Evolutionary conservation across 2,329 filamentous ascomycete genomes (phyloP), one percentile per base, ranked within the genome.

Genomic region (Celoporthe dispersa): DNA sequence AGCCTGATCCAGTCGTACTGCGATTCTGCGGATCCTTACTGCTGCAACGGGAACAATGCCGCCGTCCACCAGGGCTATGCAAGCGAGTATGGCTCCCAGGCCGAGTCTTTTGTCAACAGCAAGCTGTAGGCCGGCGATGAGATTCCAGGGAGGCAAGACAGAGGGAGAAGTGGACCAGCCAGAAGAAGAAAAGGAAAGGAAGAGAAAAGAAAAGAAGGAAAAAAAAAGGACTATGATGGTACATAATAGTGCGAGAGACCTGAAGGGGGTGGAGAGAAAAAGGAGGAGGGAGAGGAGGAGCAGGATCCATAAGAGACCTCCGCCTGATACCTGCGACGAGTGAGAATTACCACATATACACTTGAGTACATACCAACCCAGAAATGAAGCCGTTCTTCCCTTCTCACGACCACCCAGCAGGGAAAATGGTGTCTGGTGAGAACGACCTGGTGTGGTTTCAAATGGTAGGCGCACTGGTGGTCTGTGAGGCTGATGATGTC

Each of bases 1-100:
- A 78, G 77, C 73, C 87, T 85, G 76, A 86, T 90, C 75, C 80
- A 88, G 77, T 87, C 84, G 33, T 90, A 90, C 81, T 90, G 88
- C 76, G 88, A 90, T 75, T 78, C 84, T 16, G 76, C 84, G 0
- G 88, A 90, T 72, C 87, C 87, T 0, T 90, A 89, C 79, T 90
- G 88, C 82, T 90, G 87, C 79, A 89, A 83, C 33, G 88, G 88
- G 51, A 88, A 79, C 74, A 80, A 89, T 70, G 80, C 81, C 3
- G 81, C 82, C 67, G 82, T 83, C 1, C 88, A 90, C 75, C 86
- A 89, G 76, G 82, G 84, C 22, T 90, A 90, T 72, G 86, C 85
- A 14, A 81, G 76, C 70, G 84, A 85, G 75, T 90, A 90, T 73
- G 87, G 87, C 3, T 79, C 83, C 63, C 80, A 83, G 70, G 87